These are phyloP conservation scores for Torulaspora quercuum DNA, from an alignment of 805 yeast species.

Conservation along the genomic window DNA sequence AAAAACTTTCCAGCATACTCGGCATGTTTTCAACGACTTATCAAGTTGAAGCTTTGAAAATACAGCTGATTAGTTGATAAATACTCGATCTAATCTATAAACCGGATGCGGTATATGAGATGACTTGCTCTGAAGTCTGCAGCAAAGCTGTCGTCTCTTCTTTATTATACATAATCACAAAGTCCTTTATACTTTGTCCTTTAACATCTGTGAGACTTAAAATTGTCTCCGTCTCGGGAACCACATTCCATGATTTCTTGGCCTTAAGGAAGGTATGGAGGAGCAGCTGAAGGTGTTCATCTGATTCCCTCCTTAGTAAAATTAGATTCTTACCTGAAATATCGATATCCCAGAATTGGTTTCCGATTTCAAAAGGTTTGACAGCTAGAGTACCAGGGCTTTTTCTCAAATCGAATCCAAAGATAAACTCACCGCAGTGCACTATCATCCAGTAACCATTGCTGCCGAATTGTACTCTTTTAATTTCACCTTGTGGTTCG, in stretches of 20 bases:
- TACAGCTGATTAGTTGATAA: background rate
- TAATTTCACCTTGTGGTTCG: conserved; percentile 13
- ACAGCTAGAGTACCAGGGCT: conserved; percentile 22
- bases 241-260: conserved; percentile 14
- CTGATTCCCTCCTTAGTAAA: conserved; percentile 1
- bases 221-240: background rate
- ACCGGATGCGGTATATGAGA: conserved; percentile 5
- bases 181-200: conserved; percentile 1
- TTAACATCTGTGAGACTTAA: background rate
- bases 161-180: conserved; percentile 6
- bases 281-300: background rate
- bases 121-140: conserved; percentile 5
- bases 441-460: conserved; percentile 37
- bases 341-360: conserved; percentile 16
- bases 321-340: conserved; percentile 16
- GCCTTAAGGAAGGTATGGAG: conserved; percentile 12
- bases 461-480: conserved; percentile 23
- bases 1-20: no score
- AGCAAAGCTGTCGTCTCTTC: conserved; percentile 6
- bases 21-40: background rate
- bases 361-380: conserved; percentile 12
- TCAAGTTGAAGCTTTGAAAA: no score
- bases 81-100: background rate
- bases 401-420: conserved; percentile 31
- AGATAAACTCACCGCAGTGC: conserved; percentile 14